phyloP scores from a whole-genome alignment of 2,329 filamentous ascomycete species.

The Didymella exigua region DNA sequence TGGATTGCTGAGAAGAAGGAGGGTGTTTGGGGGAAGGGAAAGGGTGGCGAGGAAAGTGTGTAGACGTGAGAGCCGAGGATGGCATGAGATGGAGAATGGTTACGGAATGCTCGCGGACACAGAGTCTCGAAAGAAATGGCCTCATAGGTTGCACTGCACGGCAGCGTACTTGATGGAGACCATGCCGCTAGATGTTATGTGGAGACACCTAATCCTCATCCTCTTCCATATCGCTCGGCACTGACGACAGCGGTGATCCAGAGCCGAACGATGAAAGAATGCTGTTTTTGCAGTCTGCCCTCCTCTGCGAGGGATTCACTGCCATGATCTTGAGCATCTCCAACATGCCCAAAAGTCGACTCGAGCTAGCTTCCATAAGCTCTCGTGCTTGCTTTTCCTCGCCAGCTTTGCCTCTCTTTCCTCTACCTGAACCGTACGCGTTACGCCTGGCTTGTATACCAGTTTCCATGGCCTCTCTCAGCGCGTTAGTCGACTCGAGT shows the following conservation, averaged over 20 bases:
- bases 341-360: conserved; percentile 43
- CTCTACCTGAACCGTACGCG: conserved; percentile 52
- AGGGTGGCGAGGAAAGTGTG: neutral
- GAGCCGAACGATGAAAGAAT: conserved; percentile 28
- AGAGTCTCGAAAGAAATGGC: neutral
- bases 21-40: neutral
- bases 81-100: neutral
- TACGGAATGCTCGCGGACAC: neutral
- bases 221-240: conserved; percentile 30
- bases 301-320: conserved; percentile 19
- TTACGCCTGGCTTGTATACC: conserved; percentile 60
- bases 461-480: conserved; percentile 56
- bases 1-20: conserved; percentile 34
- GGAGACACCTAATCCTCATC: neutral
- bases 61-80: neutral
- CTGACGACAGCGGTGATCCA: conserved; percentile 30
- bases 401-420: conserved; percentile 47
- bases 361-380: conserved; percentile 43
- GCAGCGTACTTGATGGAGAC: neutral
- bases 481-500: conserved; percentile 24
- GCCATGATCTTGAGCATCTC: conserved; percentile 38
- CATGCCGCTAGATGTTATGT: neutral
- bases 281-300: neutral
- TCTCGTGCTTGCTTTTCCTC: conserved; percentile 46
- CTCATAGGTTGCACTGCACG: neutral